Evolutionary conservation across 2,329 filamentous ascomycete genomes (phyloP), one percentile per base, ranked within the genome.

Genomic region (Xylaria sp.): DNA sequence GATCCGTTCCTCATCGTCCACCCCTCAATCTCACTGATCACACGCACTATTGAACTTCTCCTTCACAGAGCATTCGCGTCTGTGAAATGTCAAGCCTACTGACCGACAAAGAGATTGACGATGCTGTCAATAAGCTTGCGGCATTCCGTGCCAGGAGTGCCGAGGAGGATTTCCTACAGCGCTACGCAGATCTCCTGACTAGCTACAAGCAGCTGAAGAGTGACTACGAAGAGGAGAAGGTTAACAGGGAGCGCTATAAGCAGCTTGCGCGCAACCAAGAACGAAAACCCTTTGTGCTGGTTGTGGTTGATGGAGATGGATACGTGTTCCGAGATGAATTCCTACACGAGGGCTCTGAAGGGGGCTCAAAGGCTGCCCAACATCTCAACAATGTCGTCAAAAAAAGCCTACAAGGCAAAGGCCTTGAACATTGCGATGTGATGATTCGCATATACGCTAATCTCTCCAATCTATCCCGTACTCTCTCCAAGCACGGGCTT

Each of bases 291-390:
- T 89, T 88, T 67, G 84, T 85, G 1, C 77, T 89, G 2, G 82
- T 89, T 6, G 76, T 89, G 0, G 76, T 89, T 12, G 87, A 89
- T 60, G 87, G 86, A 19, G 86, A 89, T 72, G 84, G 84, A 50
- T 88, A 88, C 59, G 63, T 78, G n/a, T 84, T 87, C 69, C 78
- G 82, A 35, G 83, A 86, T 42, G 73, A 77, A 31, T 76, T 85
- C 8, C 70, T 86, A 52, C 74, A 74, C 45, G 77, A 77, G 5
- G 80, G 81, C 1, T 78, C 79, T 43, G 79, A 85, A 2, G 87
- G 87, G 14, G 87, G 87, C 3, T 79, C 81, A 57, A 78, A 75
- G 56, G 86, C 86, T 17, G 86, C 85, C 2, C 79, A 82, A 3
- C 75, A 82, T 50, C 75, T 89, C 4, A 82, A 82, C 58, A 80